Conservation (phyloP, 352 stramenopile genomes). For the Phytophthora multivora region DNA sequence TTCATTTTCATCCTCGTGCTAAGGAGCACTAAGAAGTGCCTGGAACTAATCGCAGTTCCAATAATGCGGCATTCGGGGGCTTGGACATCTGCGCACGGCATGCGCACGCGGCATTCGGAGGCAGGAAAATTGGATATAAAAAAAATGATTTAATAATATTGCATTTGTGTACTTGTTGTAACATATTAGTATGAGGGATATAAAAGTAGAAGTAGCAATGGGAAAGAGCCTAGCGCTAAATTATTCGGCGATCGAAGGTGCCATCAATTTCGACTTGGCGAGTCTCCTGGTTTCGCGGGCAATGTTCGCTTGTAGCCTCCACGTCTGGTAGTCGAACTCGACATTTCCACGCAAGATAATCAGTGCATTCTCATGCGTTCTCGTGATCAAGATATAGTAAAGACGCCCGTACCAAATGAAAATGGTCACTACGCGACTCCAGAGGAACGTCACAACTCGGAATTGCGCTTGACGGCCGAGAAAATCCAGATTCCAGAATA, state of each 20-base stretch:
- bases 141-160: too few species aligned
- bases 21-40: too few species aligned
- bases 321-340: conserved; percentile 36
- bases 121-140: too few species aligned
- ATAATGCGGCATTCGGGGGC: too few species aligned
- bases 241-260: conserved; percentile 10
- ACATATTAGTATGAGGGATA: too few species aligned
- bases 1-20: too few species aligned
- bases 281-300: conserved; percentile 1
- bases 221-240: too few species aligned
- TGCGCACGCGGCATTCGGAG: too few species aligned
- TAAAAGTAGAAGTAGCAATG: too few species aligned
- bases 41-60: too few species aligned
- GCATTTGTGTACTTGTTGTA: too few species aligned
- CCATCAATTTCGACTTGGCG: neutral
- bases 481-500: conserved; percentile 29
- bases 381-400: conserved; percentile 30
- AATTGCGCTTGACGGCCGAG: conserved; percentile 23
- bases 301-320: conserved; percentile 18
- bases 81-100: too few species aligned
- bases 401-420: conserved; percentile 31
- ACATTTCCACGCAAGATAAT: conserved; percentile 31
- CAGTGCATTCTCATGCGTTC: conserved; percentile 24
- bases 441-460: conserved; percentile 32
- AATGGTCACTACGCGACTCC: conserved; percentile 33